Percentiles rank a stretch among this genome's conserved stretches.
Conservation (phyloP, 2,329 filamentous ascomycete genomes). For the Malbranchea cinnamomea region DNA sequence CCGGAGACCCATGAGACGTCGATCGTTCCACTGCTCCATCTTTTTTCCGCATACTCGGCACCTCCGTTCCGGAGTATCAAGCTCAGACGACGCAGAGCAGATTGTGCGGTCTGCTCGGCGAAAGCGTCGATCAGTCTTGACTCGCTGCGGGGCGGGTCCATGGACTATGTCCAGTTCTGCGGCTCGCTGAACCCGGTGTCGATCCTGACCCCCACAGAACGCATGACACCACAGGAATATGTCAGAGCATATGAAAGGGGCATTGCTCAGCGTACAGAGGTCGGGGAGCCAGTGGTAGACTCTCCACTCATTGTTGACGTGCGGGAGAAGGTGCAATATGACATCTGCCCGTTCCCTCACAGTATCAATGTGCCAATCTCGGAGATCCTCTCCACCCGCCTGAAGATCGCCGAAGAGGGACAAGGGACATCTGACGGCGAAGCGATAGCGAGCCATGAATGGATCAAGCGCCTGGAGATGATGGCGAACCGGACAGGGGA, state of each 20-base stretch:
- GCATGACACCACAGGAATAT: slow-evolving; percentile 53
- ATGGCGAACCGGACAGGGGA: slow-evolving; percentile 16
- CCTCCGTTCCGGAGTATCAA: slow-evolving; percentile 56
- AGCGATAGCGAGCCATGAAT: too few relatives aligned
- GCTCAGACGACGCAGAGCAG: slow-evolving; percentile 51
- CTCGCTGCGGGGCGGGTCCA: slow-evolving; percentile 46
- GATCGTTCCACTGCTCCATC: slow-evolving; percentile 21
- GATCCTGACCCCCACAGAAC: slow-evolving; percentile 47
- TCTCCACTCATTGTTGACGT: slow-evolving; percentile 61
- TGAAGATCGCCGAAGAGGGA: too few relatives aligned
- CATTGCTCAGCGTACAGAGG: too few relatives aligned
- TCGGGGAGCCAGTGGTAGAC: slow-evolving; percentile 10
- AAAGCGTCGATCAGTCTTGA: slow-evolving; percentile 47
- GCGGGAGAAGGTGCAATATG: slow-evolving; percentile 69
- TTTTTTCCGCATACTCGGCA: slow-evolving; percentile 29
- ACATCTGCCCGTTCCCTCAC: slow-evolving; percentile 59
- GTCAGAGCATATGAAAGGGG: slow-evolving; percentile 13
- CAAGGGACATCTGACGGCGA: too few relatives aligned
- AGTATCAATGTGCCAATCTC: slow-evolving; percentile 48
- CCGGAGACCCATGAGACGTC: slow-evolving; percentile 10
- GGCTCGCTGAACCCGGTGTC: slow-evolving; percentile 44
- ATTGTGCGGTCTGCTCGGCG: slow-evolving; percentile 64
- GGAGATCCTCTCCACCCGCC: slow-evolving; percentile 22
- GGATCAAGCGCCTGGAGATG: too few relatives aligned
- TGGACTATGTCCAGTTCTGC: slow-evolving; percentile 82